Conservation (phyloP, 768 basidiomycete genomes). For the Amanita pseudoporphyria region DNA sequence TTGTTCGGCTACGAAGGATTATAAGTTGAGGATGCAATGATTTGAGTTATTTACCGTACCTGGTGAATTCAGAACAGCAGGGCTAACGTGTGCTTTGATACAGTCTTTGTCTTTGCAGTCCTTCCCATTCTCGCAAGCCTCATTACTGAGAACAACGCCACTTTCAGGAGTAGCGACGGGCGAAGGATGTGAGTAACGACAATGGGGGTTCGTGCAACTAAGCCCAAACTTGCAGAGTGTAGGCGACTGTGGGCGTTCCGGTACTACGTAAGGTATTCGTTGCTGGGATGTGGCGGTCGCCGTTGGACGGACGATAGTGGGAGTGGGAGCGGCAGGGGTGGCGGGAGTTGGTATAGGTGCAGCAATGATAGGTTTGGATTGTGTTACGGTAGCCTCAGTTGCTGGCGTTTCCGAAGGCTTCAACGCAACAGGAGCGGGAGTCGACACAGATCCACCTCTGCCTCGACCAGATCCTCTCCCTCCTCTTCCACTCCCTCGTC, state of each 20-base stretch:
- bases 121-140: slow-evolving; percentile 83
- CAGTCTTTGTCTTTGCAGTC: slow-evolving; percentile 93
- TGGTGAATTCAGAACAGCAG: slow-evolving; percentile 64
- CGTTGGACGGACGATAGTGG: slow-evolving; percentile 14
- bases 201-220: slow-evolving; percentile 86
- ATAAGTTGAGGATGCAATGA: slow-evolving; percentile 10
- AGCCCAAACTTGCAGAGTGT: slow-evolving; percentile 89
- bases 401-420: slow-evolving; percentile 7
- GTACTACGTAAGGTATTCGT: slow-evolving; percentile 43
- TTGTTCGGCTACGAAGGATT: slow-evolving; percentile 24
- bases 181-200: slow-evolving; percentile 89
- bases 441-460: slow-evolving; percentile 33
- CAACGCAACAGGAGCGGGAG: slow-evolving; percentile 11
- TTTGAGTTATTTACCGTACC: slow-evolving; percentile 25
- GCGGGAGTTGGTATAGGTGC: slow-evolving; percentile 18
- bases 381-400: background rate
- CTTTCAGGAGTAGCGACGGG: slow-evolving; percentile 95
- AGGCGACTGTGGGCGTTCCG: slow-evolving; percentile 78
- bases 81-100: slow-evolving; percentile 84
- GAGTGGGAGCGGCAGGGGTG: slow-evolving; percentile 14
- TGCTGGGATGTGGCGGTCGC: slow-evolving; percentile 20
- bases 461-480: slow-evolving; percentile 40
- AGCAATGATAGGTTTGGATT: slow-evolving; percentile 14
- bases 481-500: slow-evolving; percentile 31
- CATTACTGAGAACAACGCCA: slow-evolving; percentile 90